Conservation (phyloP, 306 rosid species). For the Inga oerstediana region DNA sequence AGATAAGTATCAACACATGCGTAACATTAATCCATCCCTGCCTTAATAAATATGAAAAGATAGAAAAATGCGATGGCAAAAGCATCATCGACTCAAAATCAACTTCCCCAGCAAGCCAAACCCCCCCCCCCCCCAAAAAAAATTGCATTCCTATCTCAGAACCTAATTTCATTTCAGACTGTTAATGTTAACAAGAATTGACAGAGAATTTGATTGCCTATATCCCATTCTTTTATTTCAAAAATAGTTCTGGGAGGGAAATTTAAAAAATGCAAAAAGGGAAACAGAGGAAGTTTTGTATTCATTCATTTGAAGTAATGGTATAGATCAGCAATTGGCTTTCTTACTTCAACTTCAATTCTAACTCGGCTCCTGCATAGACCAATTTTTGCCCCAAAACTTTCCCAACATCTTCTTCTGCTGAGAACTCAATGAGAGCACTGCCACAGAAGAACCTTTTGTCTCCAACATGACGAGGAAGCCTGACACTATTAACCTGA, state of each 20-base stretch:
- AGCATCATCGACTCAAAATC: constrained; percentile 6
- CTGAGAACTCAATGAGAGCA: constrained; percentile 77
- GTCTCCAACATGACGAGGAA: constrained; percentile 88
- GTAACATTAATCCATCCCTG: neutral
- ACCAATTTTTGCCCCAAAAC: constrained; percentile 49
- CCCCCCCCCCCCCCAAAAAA: neutral
- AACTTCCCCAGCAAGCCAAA: neutral
- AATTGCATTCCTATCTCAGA: neutral
- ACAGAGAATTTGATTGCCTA: neutral
- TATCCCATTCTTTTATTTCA: neutral
- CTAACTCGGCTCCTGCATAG: constrained; percentile 66
- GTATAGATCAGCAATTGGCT: neutral
- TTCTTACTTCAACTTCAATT: constrained; percentile 77
- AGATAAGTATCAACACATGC: neutral
- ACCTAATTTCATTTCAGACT: constrained; percentile 12
- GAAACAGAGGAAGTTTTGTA: neutral
- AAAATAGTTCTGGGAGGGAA: neutral
- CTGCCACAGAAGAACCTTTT: constrained; percentile 79
- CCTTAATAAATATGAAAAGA: neutral
- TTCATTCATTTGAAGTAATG: neutral
- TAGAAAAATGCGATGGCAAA: neutral
- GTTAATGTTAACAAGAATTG: neutral
- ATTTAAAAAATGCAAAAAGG: neutral
- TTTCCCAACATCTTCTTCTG: constrained; percentile 67
- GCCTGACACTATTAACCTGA: constrained; percentile 88